phyloP scores from a whole-genome alignment of 1,284 basidiomycete genomes.

The Inonotus hispidus region DNA sequence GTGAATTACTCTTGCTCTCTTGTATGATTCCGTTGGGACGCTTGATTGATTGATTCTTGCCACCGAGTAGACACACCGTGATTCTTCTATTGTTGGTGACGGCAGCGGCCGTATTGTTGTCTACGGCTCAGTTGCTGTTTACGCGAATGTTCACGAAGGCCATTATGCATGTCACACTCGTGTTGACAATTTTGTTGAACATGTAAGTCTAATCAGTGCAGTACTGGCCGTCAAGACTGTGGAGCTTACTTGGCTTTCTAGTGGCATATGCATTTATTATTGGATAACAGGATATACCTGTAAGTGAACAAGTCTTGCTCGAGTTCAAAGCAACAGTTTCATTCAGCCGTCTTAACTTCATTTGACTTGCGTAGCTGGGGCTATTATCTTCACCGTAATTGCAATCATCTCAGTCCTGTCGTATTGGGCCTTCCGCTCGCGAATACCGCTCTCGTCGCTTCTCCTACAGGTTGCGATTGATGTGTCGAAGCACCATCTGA shows the following conservation, averaged over 20 bases:
- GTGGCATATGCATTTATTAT: slow-evolving; percentile 66
- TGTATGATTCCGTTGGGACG: not conserved
- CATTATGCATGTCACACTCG: slow-evolving; percentile 78
- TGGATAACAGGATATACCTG: slow-evolving; percentile 75
- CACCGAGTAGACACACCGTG: slow-evolving; percentile 46
- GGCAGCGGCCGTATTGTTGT: slow-evolving; percentile 54
- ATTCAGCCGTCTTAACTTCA: slow-evolving; percentile 22
- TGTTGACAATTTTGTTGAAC: slow-evolving; percentile 67
- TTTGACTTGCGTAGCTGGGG: slow-evolving; percentile 43
- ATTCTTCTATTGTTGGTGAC: slow-evolving; percentile 67
- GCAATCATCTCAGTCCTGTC: slow-evolving; percentile 56
- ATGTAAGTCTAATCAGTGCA: slow-evolving; percentile 43
- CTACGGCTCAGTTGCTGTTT: slow-evolving; percentile 57
- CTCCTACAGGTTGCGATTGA: slow-evolving; percentile 81
- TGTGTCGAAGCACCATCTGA: slow-evolving; percentile 75
- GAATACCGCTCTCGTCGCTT: slow-evolving; percentile 76
- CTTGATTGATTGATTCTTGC: slow-evolving; percentile 6
- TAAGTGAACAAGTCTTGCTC: slow-evolving; percentile 34
- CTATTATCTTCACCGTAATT: slow-evolving; percentile 73
- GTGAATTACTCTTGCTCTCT: not conserved
- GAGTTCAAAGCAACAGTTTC: not conserved
- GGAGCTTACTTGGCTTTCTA: slow-evolving; percentile 24
- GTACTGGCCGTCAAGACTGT: slow-evolving; percentile 1
- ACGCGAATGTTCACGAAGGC: slow-evolving; percentile 71
- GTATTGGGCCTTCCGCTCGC: slow-evolving; percentile 62